Percentiles rank a stretch among this genome's conserved stretches.
phyloP scores from a whole-genome alignment of 1,139 yeast genomes.

The Candida sanyaensis region DNA sequence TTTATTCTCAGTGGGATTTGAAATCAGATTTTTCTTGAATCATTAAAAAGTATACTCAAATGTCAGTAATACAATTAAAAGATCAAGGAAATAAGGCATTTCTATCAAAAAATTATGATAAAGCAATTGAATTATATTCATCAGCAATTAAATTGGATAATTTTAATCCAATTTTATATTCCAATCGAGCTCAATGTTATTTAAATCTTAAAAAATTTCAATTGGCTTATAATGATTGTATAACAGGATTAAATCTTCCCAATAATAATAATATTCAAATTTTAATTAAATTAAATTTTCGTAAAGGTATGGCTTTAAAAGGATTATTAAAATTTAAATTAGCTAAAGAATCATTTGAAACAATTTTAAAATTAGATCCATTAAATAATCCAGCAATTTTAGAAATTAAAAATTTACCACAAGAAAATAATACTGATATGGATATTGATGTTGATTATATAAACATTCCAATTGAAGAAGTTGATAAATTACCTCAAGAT shows the following conservation, averaged over 20 bases:
- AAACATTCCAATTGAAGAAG: conserved; percentile 42
- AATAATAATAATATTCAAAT: conserved; percentile 20
- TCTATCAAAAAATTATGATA: conserved; percentile 48
- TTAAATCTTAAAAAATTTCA: conserved; percentile 55
- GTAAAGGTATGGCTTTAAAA: conserved; percentile 53
- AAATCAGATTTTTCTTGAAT: too few relatives aligned
- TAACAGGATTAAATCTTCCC: conserved; percentile 48
- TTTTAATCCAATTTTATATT: conserved; percentile 61
- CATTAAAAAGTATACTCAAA: conserved; percentile 10
- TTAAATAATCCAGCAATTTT: conserved; percentile 34
- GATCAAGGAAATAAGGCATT: conserved; percentile 70
- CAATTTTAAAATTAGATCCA: conserved; percentile 50
- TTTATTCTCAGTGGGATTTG: too few relatives aligned
- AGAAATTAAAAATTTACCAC: conserved; percentile 24
- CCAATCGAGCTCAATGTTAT: conserved; percentile 79
- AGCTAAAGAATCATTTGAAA: conserved; percentile 37
- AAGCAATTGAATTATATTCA: conserved; percentile 65
- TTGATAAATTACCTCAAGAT: conserved; percentile 47
- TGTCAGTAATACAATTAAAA: conserved; percentile 34
- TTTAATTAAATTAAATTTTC: conserved; percentile 56
- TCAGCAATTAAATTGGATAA: conserved; percentile 64
- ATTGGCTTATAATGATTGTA: conserved; percentile 64
- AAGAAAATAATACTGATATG: conserved; percentile 6
- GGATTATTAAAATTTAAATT: conserved; percentile 29
- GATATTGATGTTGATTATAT: conserved; percentile 11